A percentile compares a stretch with the other conserved stretches of the same genome.
These are phyloP conservation scores for Glarea lozoyensis DNA, from an alignment of 495 filamentous ascomycete genomes.

Conservation along the genomic window DNA sequence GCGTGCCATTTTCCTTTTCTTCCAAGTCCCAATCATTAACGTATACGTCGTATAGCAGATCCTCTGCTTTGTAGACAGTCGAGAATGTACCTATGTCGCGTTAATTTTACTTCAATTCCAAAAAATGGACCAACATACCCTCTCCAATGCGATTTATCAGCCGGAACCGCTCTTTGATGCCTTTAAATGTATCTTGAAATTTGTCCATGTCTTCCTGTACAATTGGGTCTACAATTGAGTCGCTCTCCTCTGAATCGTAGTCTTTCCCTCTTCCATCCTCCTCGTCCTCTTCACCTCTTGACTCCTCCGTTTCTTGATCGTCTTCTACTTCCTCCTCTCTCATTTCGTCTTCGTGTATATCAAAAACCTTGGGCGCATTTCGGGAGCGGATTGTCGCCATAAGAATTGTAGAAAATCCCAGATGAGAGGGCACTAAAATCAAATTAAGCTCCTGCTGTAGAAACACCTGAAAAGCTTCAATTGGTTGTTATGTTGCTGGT, in stretches of 20 bases:
- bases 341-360: constrained; percentile 21
- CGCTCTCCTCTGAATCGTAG: constrained; percentile 42
- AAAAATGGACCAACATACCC: constrained; percentile 41
- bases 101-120: constrained; percentile 6
- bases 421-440: background rate
- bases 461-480: constrained; percentile 7
- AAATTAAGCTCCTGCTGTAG: background rate
- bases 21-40: constrained; percentile 81
- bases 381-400: constrained; percentile 18
- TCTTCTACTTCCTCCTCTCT: constrained; percentile 25
- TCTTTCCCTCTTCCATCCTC: constrained; percentile 25
- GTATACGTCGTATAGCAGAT: constrained; percentile 77
- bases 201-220: constrained; percentile 80
- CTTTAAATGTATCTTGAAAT: constrained; percentile 71
- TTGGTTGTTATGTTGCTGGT: constrained; percentile 17
- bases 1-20: constrained; percentile 47
- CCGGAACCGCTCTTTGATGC: constrained; percentile 75
- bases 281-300: constrained; percentile 24
- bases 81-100: constrained; percentile 74
- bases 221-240: constrained; percentile 58
- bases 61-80: constrained; percentile 97
- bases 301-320: constrained; percentile 11
- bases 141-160: constrained; percentile 96
- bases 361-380: constrained; percentile 13
- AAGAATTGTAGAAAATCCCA: background rate